These are phyloP conservation scores for Entomortierella lignicola DNA, from an alignment of 192 early-diverging fungal species.

Conservation along the genomic window DNA sequence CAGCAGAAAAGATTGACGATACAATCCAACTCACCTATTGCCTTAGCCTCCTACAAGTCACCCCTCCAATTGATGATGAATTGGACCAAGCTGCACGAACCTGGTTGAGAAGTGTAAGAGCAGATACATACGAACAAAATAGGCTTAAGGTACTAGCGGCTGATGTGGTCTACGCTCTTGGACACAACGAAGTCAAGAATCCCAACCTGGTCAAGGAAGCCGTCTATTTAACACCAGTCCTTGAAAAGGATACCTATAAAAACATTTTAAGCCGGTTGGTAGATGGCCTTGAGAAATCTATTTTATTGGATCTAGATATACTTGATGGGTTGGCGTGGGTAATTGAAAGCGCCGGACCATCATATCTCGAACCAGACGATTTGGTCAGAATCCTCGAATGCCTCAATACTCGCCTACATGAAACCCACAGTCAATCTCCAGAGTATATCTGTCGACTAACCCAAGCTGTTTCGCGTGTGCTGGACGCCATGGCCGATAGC, in stretches of 20 bases:
- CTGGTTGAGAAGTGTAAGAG: background rate
- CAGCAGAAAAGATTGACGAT: too few relatives aligned
- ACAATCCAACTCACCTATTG: background rate
- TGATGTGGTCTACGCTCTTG: background rate
- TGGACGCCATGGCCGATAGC: slow-evolving; percentile 18
- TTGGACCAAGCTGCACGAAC: background rate
- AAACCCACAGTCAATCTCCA: background rate
- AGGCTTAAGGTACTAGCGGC: background rate
- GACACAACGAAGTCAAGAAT: background rate
- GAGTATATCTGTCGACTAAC: slow-evolving; percentile 1
- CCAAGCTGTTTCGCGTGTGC: background rate
- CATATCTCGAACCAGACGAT: background rate
- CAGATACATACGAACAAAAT: background rate
- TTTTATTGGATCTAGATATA: background rate
- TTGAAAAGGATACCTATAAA: background rate
- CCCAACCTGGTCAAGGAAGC: background rate
- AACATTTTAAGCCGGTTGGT: background rate
- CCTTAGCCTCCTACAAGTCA: background rate
- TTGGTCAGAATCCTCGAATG: slow-evolving; percentile 5
- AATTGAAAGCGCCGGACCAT: background rate
- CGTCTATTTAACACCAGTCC: background rate
- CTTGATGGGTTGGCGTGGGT: background rate
- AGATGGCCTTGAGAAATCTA: background rate
- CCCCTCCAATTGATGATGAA: background rate
- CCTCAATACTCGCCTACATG: background rate